A percentile compares a stretch with the other conserved stretches of the same genome.
Evolutionary conservation across 2,329 filamentous ascomycete species (phyloP).

Genomic region (Pestalotiopsis sp.): DNA sequence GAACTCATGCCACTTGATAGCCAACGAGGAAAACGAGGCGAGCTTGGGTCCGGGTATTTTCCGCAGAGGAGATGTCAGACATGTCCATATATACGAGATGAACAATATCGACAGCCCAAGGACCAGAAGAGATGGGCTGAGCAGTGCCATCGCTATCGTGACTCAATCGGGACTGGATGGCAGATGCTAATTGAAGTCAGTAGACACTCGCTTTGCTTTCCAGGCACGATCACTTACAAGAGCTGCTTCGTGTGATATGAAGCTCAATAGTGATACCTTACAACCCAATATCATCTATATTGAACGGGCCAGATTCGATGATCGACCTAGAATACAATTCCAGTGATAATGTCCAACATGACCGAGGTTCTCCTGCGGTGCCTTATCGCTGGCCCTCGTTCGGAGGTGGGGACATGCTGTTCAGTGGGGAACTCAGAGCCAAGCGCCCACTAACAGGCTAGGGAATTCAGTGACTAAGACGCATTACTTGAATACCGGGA

Average conservation of each 20-base stretch:
- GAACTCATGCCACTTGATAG: constrained; percentile 61
- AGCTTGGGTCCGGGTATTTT: constrained; percentile 50
- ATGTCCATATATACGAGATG: constrained; percentile 27
- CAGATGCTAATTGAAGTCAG: background rate
- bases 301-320: too few species aligned
- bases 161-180: background rate
- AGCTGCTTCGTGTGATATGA: background rate
- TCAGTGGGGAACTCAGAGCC: background rate
- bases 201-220: background rate
- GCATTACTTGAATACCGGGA: background rate
- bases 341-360: background rate
- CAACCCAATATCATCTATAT: too few species aligned
- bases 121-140: constrained; percentile 22
- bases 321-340: background rate
- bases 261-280: background rate
- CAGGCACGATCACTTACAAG: background rate
- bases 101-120: constrained; percentile 17
- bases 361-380: background rate
- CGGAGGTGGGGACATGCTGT: background rate
- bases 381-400: background rate
- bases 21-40: constrained; percentile 52
- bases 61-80: constrained; percentile 39
- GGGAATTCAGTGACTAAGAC: constrained; percentile 1
- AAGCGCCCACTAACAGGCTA: background rate
- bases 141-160: background rate